Evolutionary conservation across 345 rosid species (phyloP).

Genomic region (Brassica juncea): DNA sequence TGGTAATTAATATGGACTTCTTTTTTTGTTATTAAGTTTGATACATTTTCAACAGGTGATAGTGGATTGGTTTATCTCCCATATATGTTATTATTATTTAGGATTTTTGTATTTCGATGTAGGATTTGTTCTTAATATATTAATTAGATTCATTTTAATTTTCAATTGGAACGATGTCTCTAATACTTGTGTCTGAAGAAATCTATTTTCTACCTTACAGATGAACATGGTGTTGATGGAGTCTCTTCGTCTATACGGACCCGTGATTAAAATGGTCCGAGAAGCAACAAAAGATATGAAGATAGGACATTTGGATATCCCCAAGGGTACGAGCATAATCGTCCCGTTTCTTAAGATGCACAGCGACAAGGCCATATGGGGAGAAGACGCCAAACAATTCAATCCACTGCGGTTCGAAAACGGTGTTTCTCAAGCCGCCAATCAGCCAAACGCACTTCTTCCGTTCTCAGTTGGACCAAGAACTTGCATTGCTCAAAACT

Average conservation of each 20-base stretch:
- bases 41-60: no score
- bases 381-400: slow-evolving; percentile 9
- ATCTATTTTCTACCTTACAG: not conserved
- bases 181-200: not conserved
- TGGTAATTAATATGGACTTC: not conserved
- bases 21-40: no score
- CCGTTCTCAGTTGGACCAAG: slow-evolving; percentile 12
- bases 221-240: slow-evolving; percentile 17
- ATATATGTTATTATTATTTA: no score
- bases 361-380: slow-evolving; percentile 13
- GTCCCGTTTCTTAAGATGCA: slow-evolving; percentile 10
- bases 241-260: slow-evolving; percentile 3
- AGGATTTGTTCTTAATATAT: not conserved
- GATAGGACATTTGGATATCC: slow-evolving; percentile 10
- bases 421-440: slow-evolving; percentile 14
- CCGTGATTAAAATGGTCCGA: slow-evolving; percentile 11
- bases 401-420: slow-evolving; percentile 2
- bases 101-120: not conserved
- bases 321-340: not conserved
- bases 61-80: not conserved
- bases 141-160: not conserved
- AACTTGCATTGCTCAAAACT: slow-evolving; percentile 14
- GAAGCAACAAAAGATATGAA: slow-evolving; percentile 15
- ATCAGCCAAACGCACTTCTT: slow-evolving; percentile 2
- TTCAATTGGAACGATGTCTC: not conserved